These are phyloP conservation scores for Coemansia sp. DNA, from an alignment of 192 early-diverging fungal species.

Conservation along the genomic window DNA sequence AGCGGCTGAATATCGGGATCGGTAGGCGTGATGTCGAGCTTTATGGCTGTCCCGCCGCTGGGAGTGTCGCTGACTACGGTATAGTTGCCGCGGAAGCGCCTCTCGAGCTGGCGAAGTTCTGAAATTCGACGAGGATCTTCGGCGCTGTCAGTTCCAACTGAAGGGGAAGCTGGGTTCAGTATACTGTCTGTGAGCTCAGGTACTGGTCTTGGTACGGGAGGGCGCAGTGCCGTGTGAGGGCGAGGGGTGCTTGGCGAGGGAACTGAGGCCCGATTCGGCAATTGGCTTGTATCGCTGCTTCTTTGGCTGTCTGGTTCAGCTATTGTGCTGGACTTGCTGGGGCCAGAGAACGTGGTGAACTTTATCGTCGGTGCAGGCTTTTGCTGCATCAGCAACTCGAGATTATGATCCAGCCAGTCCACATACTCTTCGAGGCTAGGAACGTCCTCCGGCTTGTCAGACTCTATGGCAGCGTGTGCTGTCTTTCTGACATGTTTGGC, in stretches of 20 bases:
- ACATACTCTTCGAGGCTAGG: slow-evolving; percentile 40
- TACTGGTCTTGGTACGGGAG: slow-evolving; percentile 32
- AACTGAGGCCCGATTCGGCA: background rate
- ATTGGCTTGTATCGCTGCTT: background rate
- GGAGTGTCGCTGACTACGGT: slow-evolving; percentile 14
- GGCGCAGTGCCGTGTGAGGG: slow-evolving; percentile 16
- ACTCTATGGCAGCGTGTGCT: slow-evolving; percentile 21
- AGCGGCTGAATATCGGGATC: slow-evolving; percentile 40
- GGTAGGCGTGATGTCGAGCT: slow-evolving; percentile 35
- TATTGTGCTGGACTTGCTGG: slow-evolving; percentile 12
- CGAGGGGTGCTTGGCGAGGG: background rate
- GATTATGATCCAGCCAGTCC: slow-evolving; percentile 65
- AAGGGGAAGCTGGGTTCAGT: background rate
- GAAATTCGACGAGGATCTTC: slow-evolving; percentile 21
- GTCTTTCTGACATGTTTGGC: slow-evolving; percentile 38
- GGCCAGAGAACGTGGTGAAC: slow-evolving; percentile 44
- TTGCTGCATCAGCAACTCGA: slow-evolving; percentile 66
- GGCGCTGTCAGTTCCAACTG: background rate
- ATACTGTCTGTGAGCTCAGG: slow-evolving; percentile 1
- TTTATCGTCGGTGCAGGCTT: slow-evolving; percentile 63
- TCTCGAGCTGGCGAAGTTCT: slow-evolving; percentile 52
- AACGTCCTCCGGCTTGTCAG: slow-evolving; percentile 16
- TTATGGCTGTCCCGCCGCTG: slow-evolving; percentile 15
- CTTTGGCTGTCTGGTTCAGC: background rate
- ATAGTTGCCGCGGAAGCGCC: slow-evolving; percentile 50